phyloP scores from a whole-genome alignment of 2,329 filamentous ascomycete species.

The Curvularia sp. region DNA sequence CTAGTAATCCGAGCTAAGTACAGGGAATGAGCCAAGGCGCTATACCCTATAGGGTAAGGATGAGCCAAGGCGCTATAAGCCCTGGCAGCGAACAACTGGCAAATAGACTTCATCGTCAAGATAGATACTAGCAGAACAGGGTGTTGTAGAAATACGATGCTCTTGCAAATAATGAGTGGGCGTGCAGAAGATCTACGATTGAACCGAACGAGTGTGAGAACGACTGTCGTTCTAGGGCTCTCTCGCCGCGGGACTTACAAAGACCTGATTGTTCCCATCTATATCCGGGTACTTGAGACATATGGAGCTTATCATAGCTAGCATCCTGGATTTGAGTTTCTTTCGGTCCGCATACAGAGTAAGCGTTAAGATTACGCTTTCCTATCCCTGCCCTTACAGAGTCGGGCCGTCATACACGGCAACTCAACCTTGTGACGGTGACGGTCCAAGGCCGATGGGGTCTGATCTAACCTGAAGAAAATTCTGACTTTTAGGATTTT shows the following conservation, averaged over 20 bases:
- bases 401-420: constrained; percentile 4
- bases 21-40: too few relatives aligned
- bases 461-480: neutral
- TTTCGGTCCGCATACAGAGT: constrained; percentile 1
- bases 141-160: neutral
- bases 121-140: neutral
- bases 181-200: neutral
- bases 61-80: too few relatives aligned
- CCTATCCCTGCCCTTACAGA: neutral
- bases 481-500: neutral
- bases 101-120: constrained; percentile 6
- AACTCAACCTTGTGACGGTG: constrained; percentile 2
- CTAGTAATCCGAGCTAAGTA: too few relatives aligned
- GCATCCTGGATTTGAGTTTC: neutral
- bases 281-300: neutral
- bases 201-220: neutral
- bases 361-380: neutral
- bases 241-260: neutral
- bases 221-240: neutral
- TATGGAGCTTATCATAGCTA: neutral
- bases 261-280: neutral
- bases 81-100: constrained; percentile 5
- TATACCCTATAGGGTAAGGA: too few relatives aligned
- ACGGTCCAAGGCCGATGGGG: neutral
- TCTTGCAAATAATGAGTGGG: neutral